These are phyloP conservation scores for Yamadazyma dendronema DNA, from an alignment of 1,139 yeast species.

Conservation along the genomic window DNA sequence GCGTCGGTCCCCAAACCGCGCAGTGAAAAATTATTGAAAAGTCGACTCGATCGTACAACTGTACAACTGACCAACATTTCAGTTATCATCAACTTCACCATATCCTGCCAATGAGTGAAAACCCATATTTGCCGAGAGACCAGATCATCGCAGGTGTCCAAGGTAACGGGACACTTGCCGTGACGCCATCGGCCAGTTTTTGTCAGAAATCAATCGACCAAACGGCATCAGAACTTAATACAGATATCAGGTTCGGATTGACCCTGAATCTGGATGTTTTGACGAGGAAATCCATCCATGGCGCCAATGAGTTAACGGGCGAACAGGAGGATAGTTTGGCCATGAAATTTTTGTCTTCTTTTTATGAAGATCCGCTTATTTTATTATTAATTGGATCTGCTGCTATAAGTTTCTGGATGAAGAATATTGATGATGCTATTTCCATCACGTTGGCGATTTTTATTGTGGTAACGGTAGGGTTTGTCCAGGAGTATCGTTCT, in stretches of 20 bases:
- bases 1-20: neutral
- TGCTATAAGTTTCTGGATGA: conserved; percentile 78
- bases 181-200: conserved; percentile 50
- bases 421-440: conserved; percentile 89
- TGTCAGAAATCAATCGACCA: conserved; percentile 61
- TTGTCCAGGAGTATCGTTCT: conserved; percentile 92
- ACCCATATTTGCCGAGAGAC: conserved; percentile 27
- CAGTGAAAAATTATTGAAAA: neutral
- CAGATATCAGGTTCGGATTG: conserved; percentile 61
- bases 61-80: neutral
- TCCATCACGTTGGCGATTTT: conserved; percentile 84
- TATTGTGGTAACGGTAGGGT: conserved; percentile 92
- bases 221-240: conserved; percentile 57
- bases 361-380: conserved; percentile 87
- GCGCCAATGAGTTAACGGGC: conserved; percentile 66
- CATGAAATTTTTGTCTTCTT: conserved; percentile 70
- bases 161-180: conserved; percentile 10
- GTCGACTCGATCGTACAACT: neutral
- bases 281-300: conserved; percentile 71
- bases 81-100: too few relatives aligned
- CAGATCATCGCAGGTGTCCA: conserved; percentile 15
- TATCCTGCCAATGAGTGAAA: conserved; percentile 35
- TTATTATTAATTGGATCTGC: conserved; percentile 87
- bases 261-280: conserved; percentile 65
- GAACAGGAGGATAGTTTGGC: conserved; percentile 76